Evolutionary conservation across 148 eudicot genomes (phyloP).

Genomic region (Cornus controversa): DNA sequence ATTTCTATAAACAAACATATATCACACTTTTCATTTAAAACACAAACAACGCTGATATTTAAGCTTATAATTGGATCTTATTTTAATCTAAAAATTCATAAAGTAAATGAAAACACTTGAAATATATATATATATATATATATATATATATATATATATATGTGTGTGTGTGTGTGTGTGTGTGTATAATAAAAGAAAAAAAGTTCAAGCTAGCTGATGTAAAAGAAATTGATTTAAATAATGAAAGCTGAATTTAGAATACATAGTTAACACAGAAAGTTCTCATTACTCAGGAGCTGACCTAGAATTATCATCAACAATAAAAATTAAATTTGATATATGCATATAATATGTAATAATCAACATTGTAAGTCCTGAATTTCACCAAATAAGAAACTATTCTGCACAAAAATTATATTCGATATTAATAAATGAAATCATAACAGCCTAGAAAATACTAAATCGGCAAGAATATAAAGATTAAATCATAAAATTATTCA

Average conservation of each 20-base stretch:
- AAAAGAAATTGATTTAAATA: no score
- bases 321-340: not conserved
- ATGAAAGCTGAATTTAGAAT: no score
- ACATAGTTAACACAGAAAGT: not conserved
- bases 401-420: not conserved
- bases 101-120: no score
- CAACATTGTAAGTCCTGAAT: not conserved
- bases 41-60: no score
- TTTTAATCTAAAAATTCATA: no score
- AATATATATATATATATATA: no score
- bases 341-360: not conserved
- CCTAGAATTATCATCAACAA: not conserved
- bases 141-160: no score
- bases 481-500: not conserved
- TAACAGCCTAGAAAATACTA: not conserved
- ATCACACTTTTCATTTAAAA: no score
- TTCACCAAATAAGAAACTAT: not conserved
- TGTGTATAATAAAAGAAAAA: no score
- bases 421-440: not conserved
- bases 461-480: not conserved
- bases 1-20: not conserved
- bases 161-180: no score
- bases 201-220: no score
- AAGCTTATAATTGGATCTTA: no score
- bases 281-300: not conserved